A percentile compares a stretch with the other conserved stretches of the same genome.
Evolutionary conservation across 495 filamentous ascomycete genomes (phyloP).

Genomic region (Daldinia childiae): DNA sequence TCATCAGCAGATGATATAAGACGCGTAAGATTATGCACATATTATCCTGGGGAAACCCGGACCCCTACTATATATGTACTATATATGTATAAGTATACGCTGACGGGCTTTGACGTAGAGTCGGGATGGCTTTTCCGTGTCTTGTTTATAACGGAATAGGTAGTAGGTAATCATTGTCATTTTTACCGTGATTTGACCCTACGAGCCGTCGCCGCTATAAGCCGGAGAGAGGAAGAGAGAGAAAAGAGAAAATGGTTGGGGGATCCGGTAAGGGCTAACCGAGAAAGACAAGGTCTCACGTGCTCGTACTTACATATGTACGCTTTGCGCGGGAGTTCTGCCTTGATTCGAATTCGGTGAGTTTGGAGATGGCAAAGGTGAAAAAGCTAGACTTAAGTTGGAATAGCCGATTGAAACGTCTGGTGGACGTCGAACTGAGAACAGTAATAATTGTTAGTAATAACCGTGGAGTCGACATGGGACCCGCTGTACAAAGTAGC

Average conservation of each 20-base stretch:
- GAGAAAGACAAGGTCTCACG: conserved; percentile 38
- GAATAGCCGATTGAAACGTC: conserved; percentile 24
- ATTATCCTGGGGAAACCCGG: conserved; percentile 37
- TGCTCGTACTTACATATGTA: too few relatives aligned
- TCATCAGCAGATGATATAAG: conserved; percentile 1
- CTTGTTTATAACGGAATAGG: conserved; percentile 6
- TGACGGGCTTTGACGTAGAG: too few relatives aligned
- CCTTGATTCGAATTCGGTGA: conserved; percentile 30
- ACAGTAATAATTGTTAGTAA: conserved; percentile 36
- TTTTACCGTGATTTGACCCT: conserved; percentile 27
- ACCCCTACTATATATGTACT: background rate
- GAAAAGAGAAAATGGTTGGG: conserved; percentile 3
- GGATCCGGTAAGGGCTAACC: conserved; percentile 12
- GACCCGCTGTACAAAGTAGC: conserved; percentile 3
- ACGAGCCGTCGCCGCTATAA: conserved; percentile 30
- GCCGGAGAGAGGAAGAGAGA: conserved; percentile 17
- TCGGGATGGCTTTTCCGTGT: background rate
- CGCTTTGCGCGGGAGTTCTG: conserved; percentile 14
- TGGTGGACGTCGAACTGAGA: conserved; percentile 16
- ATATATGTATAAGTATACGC: too few relatives aligned
- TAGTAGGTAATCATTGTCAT: background rate
- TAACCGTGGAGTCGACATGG: background rate
- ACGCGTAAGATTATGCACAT: conserved; percentile 3
- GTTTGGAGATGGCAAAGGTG: conserved; percentile 7
- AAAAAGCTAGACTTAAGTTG: conserved; percentile 17